Conservation (phyloP, 495 filamentous ascomycete species). For the Aspergillus kassunensis region DNA sequence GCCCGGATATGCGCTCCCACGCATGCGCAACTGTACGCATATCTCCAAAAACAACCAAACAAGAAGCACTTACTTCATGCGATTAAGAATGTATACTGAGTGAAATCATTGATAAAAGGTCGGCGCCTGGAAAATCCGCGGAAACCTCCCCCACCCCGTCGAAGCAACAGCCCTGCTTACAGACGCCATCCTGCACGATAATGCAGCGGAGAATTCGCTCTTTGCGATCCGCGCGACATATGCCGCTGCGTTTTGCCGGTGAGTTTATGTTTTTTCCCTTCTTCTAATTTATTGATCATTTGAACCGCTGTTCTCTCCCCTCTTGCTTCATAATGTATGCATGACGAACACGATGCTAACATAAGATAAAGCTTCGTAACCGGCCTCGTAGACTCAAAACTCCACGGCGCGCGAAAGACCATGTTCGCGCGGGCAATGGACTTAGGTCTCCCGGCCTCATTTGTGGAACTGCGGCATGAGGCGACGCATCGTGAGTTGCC, state of each 20-base stretch:
- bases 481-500: constrained; percentile 86
- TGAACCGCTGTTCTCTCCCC: neutral
- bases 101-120: constrained; percentile 32
- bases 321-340: neutral
- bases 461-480: constrained; percentile 87
- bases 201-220: constrained; percentile 45
- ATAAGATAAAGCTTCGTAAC: constrained; percentile 73
- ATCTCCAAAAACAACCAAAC: neutral
- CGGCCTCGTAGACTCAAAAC: constrained; percentile 73
- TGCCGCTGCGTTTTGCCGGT: constrained; percentile 59
- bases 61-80: too few species aligned
- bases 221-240: constrained; percentile 56
- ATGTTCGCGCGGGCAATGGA: constrained; percentile 81
- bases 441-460: constrained; percentile 72
- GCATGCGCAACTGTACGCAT: constrained; percentile 46
- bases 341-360: too few species aligned
- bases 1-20: constrained; percentile 36
- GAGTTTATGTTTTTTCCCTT: constrained; percentile 16
- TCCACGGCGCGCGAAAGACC: constrained; percentile 61
- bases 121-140: constrained; percentile 58
- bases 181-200: constrained; percentile 68
- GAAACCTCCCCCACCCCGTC: constrained; percentile 74
- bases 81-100: too few species aligned
- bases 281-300: too few species aligned
- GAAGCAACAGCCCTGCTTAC: constrained; percentile 76